Base-by-base conservation (phyloP, 805 yeast species). In the Phaffomyces opuntiae region DNA sequence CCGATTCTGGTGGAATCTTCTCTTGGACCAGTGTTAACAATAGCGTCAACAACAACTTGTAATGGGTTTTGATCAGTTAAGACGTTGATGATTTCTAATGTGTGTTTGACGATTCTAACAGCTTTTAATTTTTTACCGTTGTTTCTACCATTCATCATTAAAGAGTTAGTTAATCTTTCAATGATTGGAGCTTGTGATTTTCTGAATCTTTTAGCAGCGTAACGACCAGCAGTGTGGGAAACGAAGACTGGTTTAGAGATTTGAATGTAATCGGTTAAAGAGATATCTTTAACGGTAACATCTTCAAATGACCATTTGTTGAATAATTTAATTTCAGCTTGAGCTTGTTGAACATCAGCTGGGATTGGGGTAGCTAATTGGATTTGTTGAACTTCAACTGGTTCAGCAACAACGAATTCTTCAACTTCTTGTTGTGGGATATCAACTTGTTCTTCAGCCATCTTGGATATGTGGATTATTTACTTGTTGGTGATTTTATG, bases 121-220 rank as follows among this genome's bases (percentile, higher is more conserved):
- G 99, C 99, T 87, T 91, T 90, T 75, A 95, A 87, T 81, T 93
- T 93, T 85, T 93, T 93, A 84, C 99, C 99, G 86, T 95, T 93
- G 95, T 93, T 93, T 83, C 98, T 91, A 81, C 99, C 99, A 86
- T 93, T 90, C 99, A 93, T 93, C 99, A 93, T 93, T 72, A 93
- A 81, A 58, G 99, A 86, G 91, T 93, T 91, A 77, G 98, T 91
- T 74, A 93, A 82, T 83, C 99, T 91, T 85, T 93, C 99, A 64
- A 93, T 74, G 74, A 93, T 84, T 69, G 98, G 98, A 80, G 97
- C 90, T 82, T 93, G 99, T 63, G 98, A 93, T 86, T 93, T 93
- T 85, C 98, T 90, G 87, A 93, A 93, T 78, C 99, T 90, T 88
- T 93, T 93, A 78, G 87, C 74, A 67, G 98, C 98, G 80, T 91